A percentile compares a stretch with the other conserved stretches of the same genome.
phyloP scores from a whole-genome alignment of 768 basidiomycete genomes.

The Boletellus ananas region DNA sequence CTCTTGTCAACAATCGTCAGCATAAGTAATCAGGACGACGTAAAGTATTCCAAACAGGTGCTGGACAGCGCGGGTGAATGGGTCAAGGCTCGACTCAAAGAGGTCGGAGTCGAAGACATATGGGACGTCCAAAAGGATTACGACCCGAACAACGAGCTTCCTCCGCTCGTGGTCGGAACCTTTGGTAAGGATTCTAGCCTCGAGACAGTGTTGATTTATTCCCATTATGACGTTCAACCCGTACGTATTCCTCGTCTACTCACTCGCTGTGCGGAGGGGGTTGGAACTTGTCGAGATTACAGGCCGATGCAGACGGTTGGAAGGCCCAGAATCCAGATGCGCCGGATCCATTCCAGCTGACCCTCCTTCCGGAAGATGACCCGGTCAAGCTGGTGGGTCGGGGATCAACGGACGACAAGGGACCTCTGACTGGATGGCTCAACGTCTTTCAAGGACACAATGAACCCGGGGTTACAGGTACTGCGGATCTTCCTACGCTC shows the following conservation, averaged over 20 bases:
- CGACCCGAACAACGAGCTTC: too few relatives aligned
- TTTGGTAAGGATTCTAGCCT: too few relatives aligned
- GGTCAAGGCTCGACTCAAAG: too few relatives aligned
- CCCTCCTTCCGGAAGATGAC: not conserved
- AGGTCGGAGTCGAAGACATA: too few relatives aligned
- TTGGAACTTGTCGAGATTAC: not conserved
- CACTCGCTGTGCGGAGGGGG: not conserved
- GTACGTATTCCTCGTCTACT: slow-evolving; percentile 35
- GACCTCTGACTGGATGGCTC: slow-evolving; percentile 84
- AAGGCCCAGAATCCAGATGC: not conserved
- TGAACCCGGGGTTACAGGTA: slow-evolving; percentile 39
- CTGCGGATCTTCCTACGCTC: slow-evolving; percentile 31
- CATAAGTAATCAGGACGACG: too few relatives aligned
- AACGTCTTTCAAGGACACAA: slow-evolving; percentile 86
- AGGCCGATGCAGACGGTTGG: not conserved
- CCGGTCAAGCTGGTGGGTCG: slow-evolving; percentile 63
- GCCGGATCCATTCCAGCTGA: not conserved
- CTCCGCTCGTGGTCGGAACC: too few relatives aligned
- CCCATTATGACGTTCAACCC: slow-evolving; percentile 91
- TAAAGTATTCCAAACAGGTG: too few relatives aligned
- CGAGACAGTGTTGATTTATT: slow-evolving; percentile 77
- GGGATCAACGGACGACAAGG: slow-evolving; percentile 88
- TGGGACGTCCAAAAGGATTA: too few relatives aligned
- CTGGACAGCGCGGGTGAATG: too few relatives aligned
- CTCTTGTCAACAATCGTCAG: too few relatives aligned